Evolutionary conservation across 768 basidiomycete species (phyloP).

Genomic region (Mycena rosella): DNA sequence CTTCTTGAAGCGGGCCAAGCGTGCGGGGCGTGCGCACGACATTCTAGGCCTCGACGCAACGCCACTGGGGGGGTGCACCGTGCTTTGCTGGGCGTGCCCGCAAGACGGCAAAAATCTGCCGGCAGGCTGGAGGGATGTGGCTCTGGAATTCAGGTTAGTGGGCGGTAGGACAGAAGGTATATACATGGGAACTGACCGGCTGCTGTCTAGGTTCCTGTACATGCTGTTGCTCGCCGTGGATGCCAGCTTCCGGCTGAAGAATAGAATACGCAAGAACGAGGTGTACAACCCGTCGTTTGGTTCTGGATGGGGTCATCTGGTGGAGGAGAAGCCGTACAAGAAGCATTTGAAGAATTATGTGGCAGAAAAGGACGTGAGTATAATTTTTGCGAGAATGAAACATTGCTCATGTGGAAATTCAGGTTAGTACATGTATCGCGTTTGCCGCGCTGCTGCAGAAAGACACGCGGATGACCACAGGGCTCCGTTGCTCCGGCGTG

Average conservation of each 20-base stretch:
- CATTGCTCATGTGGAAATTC: background rate
- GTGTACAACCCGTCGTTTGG: conserved; percentile 31
- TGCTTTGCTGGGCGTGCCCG: conserved; percentile 37
- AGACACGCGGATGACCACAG: conserved; percentile 33
- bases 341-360: conserved; percentile 16
- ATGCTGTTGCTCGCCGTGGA: conserved; percentile 32
- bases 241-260: conserved; percentile 39
- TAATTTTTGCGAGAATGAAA: too few species aligned
- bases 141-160: conserved; percentile 8
- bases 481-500: conserved; percentile 29
- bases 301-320: conserved; percentile 28
- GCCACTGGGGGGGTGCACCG: conserved; percentile 20
- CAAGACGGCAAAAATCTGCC: conserved; percentile 32
- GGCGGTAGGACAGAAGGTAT: too few species aligned
- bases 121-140: conserved; percentile 29
- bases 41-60: background rate
- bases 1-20: conserved; percentile 20
- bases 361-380: conserved; percentile 26
- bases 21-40: conserved; percentile 29
- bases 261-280: conserved; percentile 22
- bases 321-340: conserved; percentile 28
- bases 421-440: conserved; percentile 31
- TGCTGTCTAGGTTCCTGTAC: conserved; percentile 20
- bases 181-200: background rate
- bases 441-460: conserved; percentile 31